Percentiles rank a stretch among this genome's conserved stretches.
Evolutionary conservation across 2,329 filamentous ascomycete genomes (phyloP).

Genomic region (Epichloe sp.): DNA sequence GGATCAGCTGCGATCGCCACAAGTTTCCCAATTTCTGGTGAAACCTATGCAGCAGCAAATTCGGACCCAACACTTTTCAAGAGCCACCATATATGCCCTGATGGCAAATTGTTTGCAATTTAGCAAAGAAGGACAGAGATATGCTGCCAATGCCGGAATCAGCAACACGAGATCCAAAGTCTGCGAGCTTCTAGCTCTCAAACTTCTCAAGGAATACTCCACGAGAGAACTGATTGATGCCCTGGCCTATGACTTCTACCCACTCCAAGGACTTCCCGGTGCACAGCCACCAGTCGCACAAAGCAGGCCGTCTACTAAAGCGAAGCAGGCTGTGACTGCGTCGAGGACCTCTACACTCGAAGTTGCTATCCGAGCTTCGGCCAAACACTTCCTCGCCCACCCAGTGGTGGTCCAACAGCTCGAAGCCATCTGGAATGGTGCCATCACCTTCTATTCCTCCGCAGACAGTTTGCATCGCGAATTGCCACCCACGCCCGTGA

Average conservation of each 20-base stretch:
- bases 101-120: conserved; percentile 94
- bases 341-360: conserved; percentile 83
- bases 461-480: conserved; percentile 72
- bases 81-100: conserved; percentile 76
- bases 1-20: conserved; percentile 91
- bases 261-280: conserved; percentile 64
- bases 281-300: conserved; percentile 23
- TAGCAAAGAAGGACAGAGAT: conserved; percentile 68
- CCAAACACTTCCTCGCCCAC: conserved; percentile 85
- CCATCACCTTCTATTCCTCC: conserved; percentile 84
- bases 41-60: conserved; percentile 93
- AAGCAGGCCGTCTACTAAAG: conserved; percentile 22
- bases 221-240: conserved; percentile 88
- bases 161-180: conserved; percentile 77
- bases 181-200: conserved; percentile 81
- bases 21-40: conserved; percentile 88
- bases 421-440: conserved; percentile 95
- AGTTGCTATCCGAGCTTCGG: conserved; percentile 82
- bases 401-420: conserved; percentile 86
- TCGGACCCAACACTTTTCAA: conserved; percentile 66
- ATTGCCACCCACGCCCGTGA: conserved; percentile 13
- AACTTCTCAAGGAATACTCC: conserved; percentile 77
- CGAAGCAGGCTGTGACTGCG: conserved; percentile 39
- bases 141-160: conserved; percentile 72
- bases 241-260: conserved; percentile 88